Base-by-base conservation (phyloP, 305 asterid genomes). In the Solanum chacoense region DNA sequence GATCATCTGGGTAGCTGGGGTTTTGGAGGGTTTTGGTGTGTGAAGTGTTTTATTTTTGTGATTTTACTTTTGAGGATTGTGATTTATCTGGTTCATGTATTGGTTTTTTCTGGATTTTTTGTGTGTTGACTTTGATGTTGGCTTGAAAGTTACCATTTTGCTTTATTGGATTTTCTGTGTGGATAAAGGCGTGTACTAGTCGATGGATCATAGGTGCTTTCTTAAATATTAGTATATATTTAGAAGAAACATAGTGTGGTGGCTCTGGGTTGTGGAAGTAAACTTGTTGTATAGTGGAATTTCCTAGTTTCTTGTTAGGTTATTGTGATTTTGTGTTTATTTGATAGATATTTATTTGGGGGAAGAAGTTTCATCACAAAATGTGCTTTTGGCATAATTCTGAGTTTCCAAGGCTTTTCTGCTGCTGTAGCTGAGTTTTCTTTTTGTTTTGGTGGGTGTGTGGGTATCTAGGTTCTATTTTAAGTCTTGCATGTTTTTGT, bases 61-160 rank as follows among this genome's bases (percentile, higher is more conserved):
- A 65, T 76, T 20, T 74, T 38, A 28, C 24, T 81, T 18, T 45
- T 81, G 71, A 24, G 65, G 77, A 4, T 18, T 69, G 76, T 14
- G 84, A 34, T 50, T 79, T 86, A 34, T 38, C 32, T 71, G 26
- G 37, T 59, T 34, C 0, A 24, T 67, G 67, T 72, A 7, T 85
- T 42, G 55, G 0, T 28, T 9, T 3, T 1, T 7, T 63, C 24
- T 42, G 50, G 77, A 38, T 8, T 55, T 12, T 89, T 83, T 89
- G 76, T 38, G 84, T 80, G 88, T 89, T 90, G 90, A 89, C 69
- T 88, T 89, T 71, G 65, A 0, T 69, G 36, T 28, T 87, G 28
- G 74, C 71, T 16, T 45, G 71, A 29, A 77, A 28, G 55, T 81
- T 81, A 9, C 1, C 26, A 11, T 50, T 69, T 67, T 36, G 72